Evolutionary conservation across 129 eudicot genomes (phyloP).

Genomic region (Rutidosis leptorrhynchoides): DNA sequence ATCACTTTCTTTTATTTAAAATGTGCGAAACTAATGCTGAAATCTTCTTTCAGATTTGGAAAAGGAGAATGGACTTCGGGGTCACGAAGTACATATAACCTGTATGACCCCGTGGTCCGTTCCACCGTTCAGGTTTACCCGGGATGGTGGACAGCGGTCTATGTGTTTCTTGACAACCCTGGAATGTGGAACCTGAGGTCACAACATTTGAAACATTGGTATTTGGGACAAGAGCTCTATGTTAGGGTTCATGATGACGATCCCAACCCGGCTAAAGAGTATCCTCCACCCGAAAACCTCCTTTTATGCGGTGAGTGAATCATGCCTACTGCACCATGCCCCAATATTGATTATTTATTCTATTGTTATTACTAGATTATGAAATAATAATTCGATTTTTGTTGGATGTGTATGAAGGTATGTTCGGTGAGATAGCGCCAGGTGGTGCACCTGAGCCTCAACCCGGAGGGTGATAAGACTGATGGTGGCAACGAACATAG

Average conservation of each 20-base stretch:
- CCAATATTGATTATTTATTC: no score
- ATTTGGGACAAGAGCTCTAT: constrained; percentile 57
- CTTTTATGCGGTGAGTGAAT: constrained; percentile 52
- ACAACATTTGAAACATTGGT: constrained; percentile 60
- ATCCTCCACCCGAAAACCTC: constrained; percentile 59
- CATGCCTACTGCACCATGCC: no score
- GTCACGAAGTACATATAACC: constrained; percentile 45
- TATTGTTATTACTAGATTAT: background rate
- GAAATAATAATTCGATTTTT: background rate
- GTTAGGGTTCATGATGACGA: constrained; percentile 57
- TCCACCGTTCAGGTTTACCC: constrained; percentile 69
- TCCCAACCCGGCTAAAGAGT: constrained; percentile 70
- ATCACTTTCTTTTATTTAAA: no score
- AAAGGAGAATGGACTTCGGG: constrained; percentile 55
- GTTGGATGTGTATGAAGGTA: constrained; percentile 28
- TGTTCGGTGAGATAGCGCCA: constrained; percentile 29
- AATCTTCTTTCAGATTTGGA: constrained; percentile 48
- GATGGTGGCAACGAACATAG: background rate
- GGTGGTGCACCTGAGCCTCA: constrained; percentile 40
- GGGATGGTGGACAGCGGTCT: constrained; percentile 61
- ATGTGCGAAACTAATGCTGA: no score
- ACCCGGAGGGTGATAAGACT: constrained; percentile 17
- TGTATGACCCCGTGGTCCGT: constrained; percentile 71
- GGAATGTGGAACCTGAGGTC: constrained; percentile 87
- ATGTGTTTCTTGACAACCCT: constrained; percentile 60